Conservation (phyloP, 2,329 filamentous ascomycete species). For the Phialemoniopsis sp. region DNA sequence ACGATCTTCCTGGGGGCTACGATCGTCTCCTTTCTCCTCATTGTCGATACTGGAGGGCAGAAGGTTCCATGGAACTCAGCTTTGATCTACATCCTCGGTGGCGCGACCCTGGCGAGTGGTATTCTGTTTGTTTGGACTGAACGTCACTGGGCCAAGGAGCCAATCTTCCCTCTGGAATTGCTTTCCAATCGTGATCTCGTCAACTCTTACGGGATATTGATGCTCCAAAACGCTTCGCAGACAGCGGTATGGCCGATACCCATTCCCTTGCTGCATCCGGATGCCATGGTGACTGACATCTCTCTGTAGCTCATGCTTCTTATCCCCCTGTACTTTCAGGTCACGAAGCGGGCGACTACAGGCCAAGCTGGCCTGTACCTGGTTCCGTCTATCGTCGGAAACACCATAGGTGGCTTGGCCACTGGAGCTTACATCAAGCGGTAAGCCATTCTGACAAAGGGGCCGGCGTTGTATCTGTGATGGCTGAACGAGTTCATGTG, state of each 20-base stretch:
- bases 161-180: slow-evolving; percentile 36
- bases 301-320: slow-evolving; percentile 38
- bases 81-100: slow-evolving; percentile 1
- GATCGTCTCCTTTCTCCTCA: slow-evolving; percentile 7
- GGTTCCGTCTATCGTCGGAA: slow-evolving; percentile 47
- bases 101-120: background rate
- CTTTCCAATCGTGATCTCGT: slow-evolving; percentile 31
- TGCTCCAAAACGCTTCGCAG: slow-evolving; percentile 13
- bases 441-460: too few relatives aligned
- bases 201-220: slow-evolving; percentile 29
- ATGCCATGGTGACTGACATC: too few relatives aligned
- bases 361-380: slow-evolving; percentile 43
- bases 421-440: slow-evolving; percentile 38
- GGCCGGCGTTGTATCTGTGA: too few relatives aligned
- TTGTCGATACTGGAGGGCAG: slow-evolving; percentile 6
- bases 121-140: slow-evolving; percentile 18
- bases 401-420: slow-evolving; percentile 41
- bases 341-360: slow-evolving; percentile 35
- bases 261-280: too few relatives aligned
- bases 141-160: slow-evolving; percentile 27
- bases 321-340: slow-evolving; percentile 49
- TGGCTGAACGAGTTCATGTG: too few relatives aligned
- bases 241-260: too few relatives aligned
- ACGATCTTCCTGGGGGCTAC: slow-evolving; percentile 1
- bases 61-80: slow-evolving; percentile 6